Evolutionary conservation across 192 early-diverging fungal genomes (phyloP), one percentile per base, ranked within the genome.

Genomic region (Coemansia nantahalensis): DNA sequence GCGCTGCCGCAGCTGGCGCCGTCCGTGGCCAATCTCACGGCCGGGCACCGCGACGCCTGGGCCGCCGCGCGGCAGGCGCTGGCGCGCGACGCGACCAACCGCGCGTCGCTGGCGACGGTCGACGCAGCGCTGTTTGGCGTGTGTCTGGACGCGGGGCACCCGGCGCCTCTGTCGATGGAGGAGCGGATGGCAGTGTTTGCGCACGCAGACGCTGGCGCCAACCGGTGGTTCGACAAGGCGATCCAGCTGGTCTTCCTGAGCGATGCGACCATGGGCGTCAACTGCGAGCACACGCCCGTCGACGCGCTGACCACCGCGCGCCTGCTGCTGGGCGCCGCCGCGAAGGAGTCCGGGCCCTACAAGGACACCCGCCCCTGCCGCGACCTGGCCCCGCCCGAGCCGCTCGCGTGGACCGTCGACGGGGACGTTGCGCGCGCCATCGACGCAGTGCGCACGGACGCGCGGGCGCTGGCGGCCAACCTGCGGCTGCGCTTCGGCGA

Each of bases 141-240:
- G 14, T 92, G 90, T 46, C 69, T 98, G 50, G 95, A 98, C 64
- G n/a, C n/a, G n/a, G n/a, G n/a, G n/a, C n/a, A n/a, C n/a, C n/a
- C n/a, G n/a, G n/a, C n/a, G n/a, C n/a, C n/a, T n/a, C n/a, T n/a
- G 81, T 83, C 40, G 75, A 71, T 24, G 44, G 87, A 93, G 59
- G 43, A 70, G 4, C 75, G 83, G 5, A 83, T 92, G 39, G 78
- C 67, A 24, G 87, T 91, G 44, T 66, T 90, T 16, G 90, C 87
- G 68, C 93, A 95, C 65, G 87, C 83, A 7, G 56, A 70, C 33
- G 76, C 90, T 22, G 94, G 81, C 3, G 64, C 64, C 40, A 98
- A 98, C 69, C 80, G 95, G 21, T 98, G 95, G 95, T 97, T 93
- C 79, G 95, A 98, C 78, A 98, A 98, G 80, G 74, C 91, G 17